Conservation (phyloP, 192 early-diverging fungal genomes). For the Coemansia sp. region DNA sequence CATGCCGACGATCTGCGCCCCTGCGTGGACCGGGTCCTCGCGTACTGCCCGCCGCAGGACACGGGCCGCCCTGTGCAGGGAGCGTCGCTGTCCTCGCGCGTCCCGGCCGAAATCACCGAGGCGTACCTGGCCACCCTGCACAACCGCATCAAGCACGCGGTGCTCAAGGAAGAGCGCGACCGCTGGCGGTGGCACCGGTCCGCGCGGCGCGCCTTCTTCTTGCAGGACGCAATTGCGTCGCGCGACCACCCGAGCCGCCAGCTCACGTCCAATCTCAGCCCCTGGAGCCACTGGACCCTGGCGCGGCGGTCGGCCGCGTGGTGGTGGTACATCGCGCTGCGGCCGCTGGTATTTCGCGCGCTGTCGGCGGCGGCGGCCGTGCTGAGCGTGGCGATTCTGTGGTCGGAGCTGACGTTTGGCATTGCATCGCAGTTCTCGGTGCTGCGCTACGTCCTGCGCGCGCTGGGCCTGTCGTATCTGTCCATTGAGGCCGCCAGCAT, state of each 20-base stretch:
- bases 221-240: conserved; percentile 77
- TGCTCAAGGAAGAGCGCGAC: conserved; percentile 65
- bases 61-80: neutral
- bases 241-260: conserved; percentile 59
- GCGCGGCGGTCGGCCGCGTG: conserved; percentile 57
- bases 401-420: conserved; percentile 95
- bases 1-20: conserved; percentile 53
- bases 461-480: conserved; percentile 56
- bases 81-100: conserved; percentile 11
- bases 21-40: conserved; percentile 62
- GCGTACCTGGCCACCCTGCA: conserved; percentile 66
- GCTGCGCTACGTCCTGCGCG: conserved; percentile 60
- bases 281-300: conserved; percentile 47
- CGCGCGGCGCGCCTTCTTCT: conserved; percentile 71
- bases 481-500: conserved; percentile 61
- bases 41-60: conserved; percentile 42
- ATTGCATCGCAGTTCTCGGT: conserved; percentile 65
- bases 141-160: conserved; percentile 65
- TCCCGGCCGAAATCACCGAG: conserved; percentile 57
- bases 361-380: conserved; percentile 58
- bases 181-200: conserved; percentile 77
- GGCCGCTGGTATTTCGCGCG: conserved; percentile 58
- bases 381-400: conserved; percentile 71
- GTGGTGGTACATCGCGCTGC: conserved; percentile 80
- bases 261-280: conserved; percentile 55